Evolutionary conservation across 2,329 filamentous ascomycete genomes (phyloP), one percentile per base, ranked within the genome.

Genomic region (Aphanoascus verrucosus): DNA sequence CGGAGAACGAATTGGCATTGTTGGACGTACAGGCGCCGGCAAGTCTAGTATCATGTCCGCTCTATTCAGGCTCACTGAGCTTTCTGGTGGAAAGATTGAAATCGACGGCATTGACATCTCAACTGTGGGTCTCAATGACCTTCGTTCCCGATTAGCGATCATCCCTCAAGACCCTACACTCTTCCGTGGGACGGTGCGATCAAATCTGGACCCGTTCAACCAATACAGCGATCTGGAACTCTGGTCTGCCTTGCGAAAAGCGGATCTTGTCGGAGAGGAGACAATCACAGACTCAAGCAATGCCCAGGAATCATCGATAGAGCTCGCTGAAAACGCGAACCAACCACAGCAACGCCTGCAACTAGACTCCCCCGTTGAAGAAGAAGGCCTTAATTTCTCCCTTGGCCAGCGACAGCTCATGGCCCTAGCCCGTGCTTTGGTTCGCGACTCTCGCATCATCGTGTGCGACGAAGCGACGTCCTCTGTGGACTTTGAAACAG

Each of bases 391-490:
- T 57, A 97, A 97, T 70, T 96, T 95, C 74, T 94, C 88, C 0
- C 83, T 97, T 8, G 91, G 91, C 5, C 91, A 97, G 72, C 82
- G 93, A 2, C 93, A 97, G 69, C 80, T 97, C 47, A 94, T 97
- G 86, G 93, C 93, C 1, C 77, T 98, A 1, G 90, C 90, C 0
- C 83, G 93, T 0, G 93, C 93, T 0, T 80, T 98, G 1, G 91
- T 97, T 3, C 83, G 91, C 37, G 82, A 84, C 42, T 86, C 84
- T 0, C 88, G 86, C 61, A 96, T 97, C 70, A 96, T 97, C 62
- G 84, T 98, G 48, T 96, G 91, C 69, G 93, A 98, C 73, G 93
- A 98, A 70, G 93, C 93, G 0, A 98, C 93, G 0, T 88, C 84
- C 1, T 86, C 82, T 0, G 90, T 97, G 6, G 91, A 97, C 68